phyloP scores from a whole-genome alignment of 2,329 filamentous ascomycete genomes.

The Penicillium sp. region DNA sequence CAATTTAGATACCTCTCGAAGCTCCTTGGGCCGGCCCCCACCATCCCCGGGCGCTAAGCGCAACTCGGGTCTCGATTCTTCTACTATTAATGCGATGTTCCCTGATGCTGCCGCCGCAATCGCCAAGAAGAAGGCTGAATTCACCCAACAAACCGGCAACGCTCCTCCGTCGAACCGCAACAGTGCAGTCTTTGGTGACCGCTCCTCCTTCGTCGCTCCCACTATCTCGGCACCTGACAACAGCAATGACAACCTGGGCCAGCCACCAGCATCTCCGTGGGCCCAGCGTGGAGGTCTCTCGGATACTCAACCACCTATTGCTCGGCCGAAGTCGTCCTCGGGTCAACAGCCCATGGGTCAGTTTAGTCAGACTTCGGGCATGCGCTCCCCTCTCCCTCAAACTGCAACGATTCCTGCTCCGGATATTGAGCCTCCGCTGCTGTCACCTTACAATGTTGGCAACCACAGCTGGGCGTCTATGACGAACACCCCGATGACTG shows the following conservation, averaged over 20 bases:
- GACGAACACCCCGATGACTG: slow-evolving; percentile 93
- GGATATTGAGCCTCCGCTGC: slow-evolving; percentile 71
- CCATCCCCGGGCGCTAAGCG: slow-evolving; percentile 75
- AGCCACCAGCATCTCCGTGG: slow-evolving; percentile 77
- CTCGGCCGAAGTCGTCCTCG: slow-evolving; percentile 70
- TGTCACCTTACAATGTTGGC: slow-evolving; percentile 71
- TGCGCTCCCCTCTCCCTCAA: slow-evolving; percentile 80
- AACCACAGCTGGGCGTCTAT: slow-evolving; percentile 98
- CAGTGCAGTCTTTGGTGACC: slow-evolving; percentile 71
- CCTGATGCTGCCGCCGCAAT: slow-evolving; percentile 98
- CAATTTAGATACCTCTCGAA: slow-evolving; percentile 77
- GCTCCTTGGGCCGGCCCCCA: slow-evolving; percentile 75
- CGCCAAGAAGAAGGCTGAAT: slow-evolving; percentile 95
- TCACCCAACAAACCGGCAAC: slow-evolving; percentile 89
- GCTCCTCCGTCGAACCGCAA: slow-evolving; percentile 88
- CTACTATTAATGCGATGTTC: slow-evolving; percentile 97
- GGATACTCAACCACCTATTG: slow-evolving; percentile 50
- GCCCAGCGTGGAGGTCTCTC: slow-evolving; percentile 47
- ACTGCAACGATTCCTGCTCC: slow-evolving; percentile 72
- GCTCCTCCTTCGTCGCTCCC: slow-evolving; percentile 67
- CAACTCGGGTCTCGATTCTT: slow-evolving; percentile 87
- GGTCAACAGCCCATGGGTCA: slow-evolving; percentile 83
- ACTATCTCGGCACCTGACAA: slow-evolving; percentile 65
- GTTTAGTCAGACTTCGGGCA: slow-evolving; percentile 73
- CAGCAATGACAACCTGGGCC: slow-evolving; percentile 51